A percentile compares a stretch with the other conserved stretches of the same genome.
phyloP scores from a whole-genome alignment of 805 yeast genomes.

The Pichia manshurica region DNA sequence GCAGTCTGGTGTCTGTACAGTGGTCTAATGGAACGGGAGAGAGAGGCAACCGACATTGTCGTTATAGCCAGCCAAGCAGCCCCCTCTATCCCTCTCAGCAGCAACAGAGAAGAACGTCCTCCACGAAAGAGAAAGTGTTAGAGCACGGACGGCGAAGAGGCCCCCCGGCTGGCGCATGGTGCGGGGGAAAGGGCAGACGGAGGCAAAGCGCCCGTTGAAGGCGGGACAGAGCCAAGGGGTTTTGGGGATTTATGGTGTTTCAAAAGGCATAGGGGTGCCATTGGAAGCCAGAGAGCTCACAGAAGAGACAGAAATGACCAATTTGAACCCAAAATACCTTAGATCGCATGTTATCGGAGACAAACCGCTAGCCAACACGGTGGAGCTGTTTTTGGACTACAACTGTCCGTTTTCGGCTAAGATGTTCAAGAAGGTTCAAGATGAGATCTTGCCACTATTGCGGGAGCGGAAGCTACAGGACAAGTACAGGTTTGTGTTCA shows the following conservation, averaged over 20 bases:
- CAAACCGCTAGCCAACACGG: slow-evolving; percentile 22
- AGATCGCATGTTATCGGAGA: slow-evolving; percentile 20
- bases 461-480: slow-evolving; percentile 38
- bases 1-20: not conserved
- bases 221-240: too few relatives aligned
- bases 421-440: slow-evolving; percentile 50
- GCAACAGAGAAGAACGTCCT: too few relatives aligned
- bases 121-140: too few relatives aligned
- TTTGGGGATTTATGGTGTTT: too few relatives aligned
- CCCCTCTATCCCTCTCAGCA: too few relatives aligned
- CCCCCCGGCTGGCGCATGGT: too few relatives aligned
- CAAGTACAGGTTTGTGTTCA: slow-evolving; percentile 54
- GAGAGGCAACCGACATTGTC: not conserved
- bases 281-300: too few relatives aligned
- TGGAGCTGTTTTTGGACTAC: slow-evolving; percentile 69
- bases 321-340: slow-evolving; percentile 21
- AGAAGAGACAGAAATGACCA: slow-evolving; percentile 16
- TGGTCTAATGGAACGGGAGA: not conserved
- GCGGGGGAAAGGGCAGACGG: too few relatives aligned
- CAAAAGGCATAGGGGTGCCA: too few relatives aligned
- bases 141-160: too few relatives aligned
- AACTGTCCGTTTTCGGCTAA: slow-evolving; percentile 72
- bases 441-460: slow-evolving; percentile 48
- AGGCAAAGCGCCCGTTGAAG: too few relatives aligned
- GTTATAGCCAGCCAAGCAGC: too few relatives aligned